Evolutionary conservation across 2,329 filamentous ascomycete genomes (phyloP), one percentile per base, ranked within the genome.

Genomic region (Knoxdaviesia capensis): DNA sequence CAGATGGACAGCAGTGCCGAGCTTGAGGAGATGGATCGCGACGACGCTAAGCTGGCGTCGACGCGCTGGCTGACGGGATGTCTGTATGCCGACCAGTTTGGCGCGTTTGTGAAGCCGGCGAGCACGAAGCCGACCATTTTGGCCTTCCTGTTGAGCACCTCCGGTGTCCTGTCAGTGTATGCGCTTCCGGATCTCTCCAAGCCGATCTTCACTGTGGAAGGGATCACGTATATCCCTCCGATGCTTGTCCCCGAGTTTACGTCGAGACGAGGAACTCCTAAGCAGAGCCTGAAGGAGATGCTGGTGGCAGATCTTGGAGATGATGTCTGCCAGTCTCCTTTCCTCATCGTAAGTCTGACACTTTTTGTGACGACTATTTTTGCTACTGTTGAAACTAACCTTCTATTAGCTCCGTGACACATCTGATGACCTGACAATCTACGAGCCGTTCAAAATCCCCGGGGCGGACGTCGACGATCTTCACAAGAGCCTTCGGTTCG

Each of bases 291-390:
- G 6, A 73, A 75, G 1, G 88, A 98, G 56, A 71, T 94, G 5
- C 54, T 94, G 6, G 72, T 94, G 5, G 79, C 86, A 33, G 80
- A 96, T 48, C 68, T 98, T 8, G 90, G 90, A 30, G 84, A 94
- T 52, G 60, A 66, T 5, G 74, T 74, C 7, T 67, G 68, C 28
- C 76, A 71, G 46, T 74, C 71, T 3, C 85, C 88, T 6, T 84
- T 93, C 55, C 64, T 98, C 20, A 77, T 96, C 50, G 82, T 88
- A 63, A 61, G 78, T 58, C 20, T 28, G 4, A 10, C 31, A 6
- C 31, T 33, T 42, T 40, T 46, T 44, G 39, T 36, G 48, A 45
- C 35, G 9, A 10, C 7, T n/a, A 20, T 20, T 20, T 20, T 20
- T 20, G 20, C 20, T 20, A 20, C 20, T 20, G 20, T 20, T 20